Percentiles rank a stretch among this genome's conserved stretches.
These are phyloP conservation scores for Venturia pyrina DNA, from an alignment of 2,329 filamentous ascomycete species.

Conservation along the genomic window DNA sequence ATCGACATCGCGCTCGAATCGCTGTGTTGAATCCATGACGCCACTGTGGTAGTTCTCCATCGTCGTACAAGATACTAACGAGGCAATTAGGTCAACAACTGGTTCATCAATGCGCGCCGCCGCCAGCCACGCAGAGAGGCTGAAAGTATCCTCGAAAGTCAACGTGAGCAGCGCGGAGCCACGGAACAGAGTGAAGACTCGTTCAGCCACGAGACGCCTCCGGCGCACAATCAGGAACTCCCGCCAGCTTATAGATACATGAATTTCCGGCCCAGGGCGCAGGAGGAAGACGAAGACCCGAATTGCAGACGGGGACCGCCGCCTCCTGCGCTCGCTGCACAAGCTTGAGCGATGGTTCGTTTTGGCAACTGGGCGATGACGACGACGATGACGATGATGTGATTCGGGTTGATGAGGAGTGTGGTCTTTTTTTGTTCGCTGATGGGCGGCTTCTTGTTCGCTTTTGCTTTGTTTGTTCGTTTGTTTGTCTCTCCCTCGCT, in stretches of 20 bases:
- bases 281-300: neutral
- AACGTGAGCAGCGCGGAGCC: neutral
- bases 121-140: slow-evolving; percentile 50
- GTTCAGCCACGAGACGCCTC: neutral
- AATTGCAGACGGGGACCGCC: neutral
- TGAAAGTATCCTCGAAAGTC: neutral
- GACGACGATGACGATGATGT: too few relatives aligned
- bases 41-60: neutral
- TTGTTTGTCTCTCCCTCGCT: neutral
- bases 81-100: slow-evolving; percentile 53
- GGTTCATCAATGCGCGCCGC: slow-evolving; percentile 70
- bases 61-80: neutral
- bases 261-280: neutral
- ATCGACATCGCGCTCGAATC: neutral
- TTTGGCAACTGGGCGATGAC: too few relatives aligned
- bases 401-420: too few relatives aligned
- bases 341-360: too few relatives aligned
- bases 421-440: too few relatives aligned
- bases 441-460: too few relatives aligned
- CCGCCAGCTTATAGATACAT: neutral
- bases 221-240: neutral
- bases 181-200: slow-evolving; percentile 7
- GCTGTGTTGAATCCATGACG: neutral
- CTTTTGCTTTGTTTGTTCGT: too few relatives aligned
- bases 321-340: neutral